Base-by-base conservation (phyloP, 2,329 filamentous ascomycete species). In the Xylaria sp. region DNA sequence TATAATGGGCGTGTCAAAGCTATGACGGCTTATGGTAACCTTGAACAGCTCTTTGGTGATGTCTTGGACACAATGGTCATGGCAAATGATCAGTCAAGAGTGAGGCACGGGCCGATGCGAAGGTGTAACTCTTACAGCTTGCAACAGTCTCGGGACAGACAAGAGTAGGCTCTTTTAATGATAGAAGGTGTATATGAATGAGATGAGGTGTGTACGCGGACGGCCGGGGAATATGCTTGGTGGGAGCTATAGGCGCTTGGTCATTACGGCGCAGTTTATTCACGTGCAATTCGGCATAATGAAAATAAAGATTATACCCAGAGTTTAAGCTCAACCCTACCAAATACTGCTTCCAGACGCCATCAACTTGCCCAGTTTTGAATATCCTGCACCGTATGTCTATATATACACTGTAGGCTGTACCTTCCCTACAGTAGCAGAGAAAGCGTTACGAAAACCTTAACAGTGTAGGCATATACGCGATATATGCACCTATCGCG, bases 221-320 rank as follows among this genome's bases (percentile, higher is more conserved):
- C 13, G 51, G 44, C n/a, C 13, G 27, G 40, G 55, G 29, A 33
- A 38, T 19, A 51, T 41, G 35, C 5, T 44, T 15, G 62, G 17
- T 10, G 41, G 58, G 59, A 54, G 37, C 31, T 46, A 57, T 54
- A 53, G 59, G 59, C 56, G 53, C 62, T 57, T 41, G 62, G 53
- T 65, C 49, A 41, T 46, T 43, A 57, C 46, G 56, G 64, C 56
- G 53, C 52, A 54, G 58, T 46, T 55, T 67, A 52, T 54, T 60
- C 44, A 43, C 35, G 37, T 59, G 53, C 53, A 25, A 31, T 56
- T 60, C 31, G 38, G 49, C 58, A 60, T 58, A 49, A 40, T 52
- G 49, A 55, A 54, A 60, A 62, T 60, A 64, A 48, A 62, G 21
- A 64, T 60, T 58, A 66, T 66, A 62, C 61, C 58, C 52, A 44